Conservation (phyloP, 1,284 basidiomycete genomes). For the Vanrija sp. region DNA sequence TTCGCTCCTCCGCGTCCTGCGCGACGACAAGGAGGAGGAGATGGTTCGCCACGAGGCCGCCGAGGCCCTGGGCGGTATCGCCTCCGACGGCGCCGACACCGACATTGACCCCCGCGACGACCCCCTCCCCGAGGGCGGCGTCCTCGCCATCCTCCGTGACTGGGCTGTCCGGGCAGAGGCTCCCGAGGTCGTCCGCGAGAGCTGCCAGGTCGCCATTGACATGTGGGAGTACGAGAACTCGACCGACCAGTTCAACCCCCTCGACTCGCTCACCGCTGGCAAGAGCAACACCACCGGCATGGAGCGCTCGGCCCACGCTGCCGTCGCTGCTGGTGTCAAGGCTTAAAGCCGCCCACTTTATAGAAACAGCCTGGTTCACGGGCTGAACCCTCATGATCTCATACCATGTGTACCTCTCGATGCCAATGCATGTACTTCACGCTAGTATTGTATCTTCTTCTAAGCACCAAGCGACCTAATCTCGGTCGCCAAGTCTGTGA, state of each 20-base stretch:
- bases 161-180: constrained; percentile 76
- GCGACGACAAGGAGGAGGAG: constrained; percentile 71
- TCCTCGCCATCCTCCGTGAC: constrained; percentile 77
- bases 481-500: constrained; percentile 45
- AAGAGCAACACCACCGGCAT: constrained; percentile 42
- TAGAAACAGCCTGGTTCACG: not conserved
- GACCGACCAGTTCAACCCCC: constrained; percentile 75
- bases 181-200: constrained; percentile 88
- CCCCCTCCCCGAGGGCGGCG: constrained; percentile 52
- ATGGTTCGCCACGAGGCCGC: constrained; percentile 99
- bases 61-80: constrained; percentile 94
- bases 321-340: constrained; percentile 28
- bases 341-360: constrained; percentile 7
- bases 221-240: constrained; percentile 98
- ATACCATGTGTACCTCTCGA: constrained; percentile 8
- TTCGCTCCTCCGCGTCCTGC: constrained; percentile 71
- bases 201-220: constrained; percentile 93
- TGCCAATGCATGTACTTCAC: constrained; percentile 15
- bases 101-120: constrained; percentile 32
- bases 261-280: constrained; percentile 53
- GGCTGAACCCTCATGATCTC: not conserved
- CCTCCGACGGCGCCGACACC: constrained; percentile 62
- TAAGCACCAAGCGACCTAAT: constrained; percentile 21
- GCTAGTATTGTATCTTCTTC: not conserved
- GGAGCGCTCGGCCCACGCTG: constrained; percentile 43